A percentile compares a stretch with the other conserved stretches of the same genome.
Evolutionary conservation across 2,329 filamentous ascomycete species (phyloP).

Genomic region (Zymoseptoria passerinii): DNA sequence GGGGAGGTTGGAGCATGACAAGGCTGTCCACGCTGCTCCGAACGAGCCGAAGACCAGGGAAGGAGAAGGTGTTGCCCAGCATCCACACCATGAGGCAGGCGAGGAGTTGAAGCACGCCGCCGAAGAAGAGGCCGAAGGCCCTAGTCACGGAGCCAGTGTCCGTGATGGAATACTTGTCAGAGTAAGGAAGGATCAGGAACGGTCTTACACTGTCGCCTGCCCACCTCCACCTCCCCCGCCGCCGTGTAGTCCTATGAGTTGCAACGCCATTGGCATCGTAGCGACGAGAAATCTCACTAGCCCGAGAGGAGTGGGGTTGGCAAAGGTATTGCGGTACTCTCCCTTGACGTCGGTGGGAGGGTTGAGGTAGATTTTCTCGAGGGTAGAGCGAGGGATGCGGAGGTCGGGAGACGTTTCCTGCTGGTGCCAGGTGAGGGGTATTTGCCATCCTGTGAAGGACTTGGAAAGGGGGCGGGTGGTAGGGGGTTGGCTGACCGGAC

Average conservation of each 20-base stretch:
- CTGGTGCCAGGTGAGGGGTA: background rate
- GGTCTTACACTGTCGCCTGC: constrained; percentile 1
- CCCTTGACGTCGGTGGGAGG: constrained; percentile 6
- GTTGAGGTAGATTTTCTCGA: constrained; percentile 9
- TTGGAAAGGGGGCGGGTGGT: background rate
- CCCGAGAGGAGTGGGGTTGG: constrained; percentile 6
- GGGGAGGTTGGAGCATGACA: background rate
- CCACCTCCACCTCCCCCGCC: constrained; percentile 1
- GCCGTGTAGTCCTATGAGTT: constrained; percentile 2
- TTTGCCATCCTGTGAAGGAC: background rate
- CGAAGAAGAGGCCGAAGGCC: constrained; percentile 3
- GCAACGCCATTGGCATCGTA: constrained; percentile 2
- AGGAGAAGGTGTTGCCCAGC: constrained; percentile 6
- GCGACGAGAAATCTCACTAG: constrained; percentile 7
- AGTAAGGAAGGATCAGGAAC: background rate
- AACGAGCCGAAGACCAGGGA: constrained; percentile 6
- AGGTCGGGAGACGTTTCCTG: background rate
- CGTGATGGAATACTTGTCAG: background rate
- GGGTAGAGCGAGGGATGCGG: constrained; percentile 1
- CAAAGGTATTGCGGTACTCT: constrained; percentile 3
- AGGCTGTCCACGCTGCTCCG: constrained; percentile 4
- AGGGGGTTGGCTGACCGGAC: background rate
- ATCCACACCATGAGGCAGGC: constrained; percentile 7
- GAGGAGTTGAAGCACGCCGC: constrained; percentile 5
- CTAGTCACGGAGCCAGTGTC: background rate